Evolutionary conservation across 1,284 basidiomycete species (phyloP), one percentile per base, ranked within the genome.

Genomic region (Puccinia novopanici): DNA sequence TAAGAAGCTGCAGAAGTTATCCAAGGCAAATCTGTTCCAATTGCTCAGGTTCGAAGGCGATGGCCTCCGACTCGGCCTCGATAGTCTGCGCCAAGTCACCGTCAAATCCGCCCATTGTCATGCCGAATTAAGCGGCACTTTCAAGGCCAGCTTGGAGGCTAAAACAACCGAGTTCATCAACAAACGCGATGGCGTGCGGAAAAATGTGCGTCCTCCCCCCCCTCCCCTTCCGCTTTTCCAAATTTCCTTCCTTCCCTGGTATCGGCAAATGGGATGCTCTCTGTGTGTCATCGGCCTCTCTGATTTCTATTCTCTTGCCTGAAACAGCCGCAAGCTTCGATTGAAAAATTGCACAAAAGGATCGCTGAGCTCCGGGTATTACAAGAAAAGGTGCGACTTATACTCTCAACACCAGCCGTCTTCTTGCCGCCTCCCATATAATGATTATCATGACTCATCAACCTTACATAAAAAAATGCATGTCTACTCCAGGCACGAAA

Each of bases 311-410:
- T 59, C 40, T 75, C 8, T 48, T 34, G 30, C 15, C 42, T 15
- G 6, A 27, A 27, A 45, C 83, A 87, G 48, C 89, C 89, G 81
- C 93, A 95, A 85, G 85, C 89, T 0, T 88, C 87, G 50, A 91
- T 97, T 83, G 95, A 98, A 86, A 95, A 94, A 86, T 89, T 92
- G 83, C 94, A 91, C 89, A 94, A 93, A 86, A 89, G 89, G 74
- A 94, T 48, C 95, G 85, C 91, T 92, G 84, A 89, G 90, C 4
- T 93, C 94, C 83, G 93, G 95, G 84, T 88, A 88, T n/a, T 91
- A 94, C 83, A 93, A 54, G 88, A 89, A 82, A 94, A 94, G 86
- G 88, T 88, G 50, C 75, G 85, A 12, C 17, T 22, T 65, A 34
- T 34, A 22, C 13, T n/a, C 22, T n/a, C 27, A 30, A n/a, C 34